A percentile compares a stretch with the other conserved stretches of the same genome.
Evolutionary conservation across 176 grass and related monocot species (phyloP).

Genomic region (Poa annua): DNA sequence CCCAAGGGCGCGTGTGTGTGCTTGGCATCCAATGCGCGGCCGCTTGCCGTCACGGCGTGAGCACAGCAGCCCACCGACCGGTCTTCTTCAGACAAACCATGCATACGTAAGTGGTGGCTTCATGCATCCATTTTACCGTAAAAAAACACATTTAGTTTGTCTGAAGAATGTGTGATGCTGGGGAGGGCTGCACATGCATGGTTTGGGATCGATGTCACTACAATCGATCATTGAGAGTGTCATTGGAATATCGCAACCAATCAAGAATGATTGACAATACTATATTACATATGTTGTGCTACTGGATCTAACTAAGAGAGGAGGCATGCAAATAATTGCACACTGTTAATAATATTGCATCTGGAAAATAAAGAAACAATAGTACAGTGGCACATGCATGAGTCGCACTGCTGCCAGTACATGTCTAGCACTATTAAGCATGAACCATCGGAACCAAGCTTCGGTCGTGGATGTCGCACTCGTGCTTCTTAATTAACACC

Average conservation of each 20-base stretch:
- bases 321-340: constrained; percentile 45
- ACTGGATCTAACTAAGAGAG: constrained; percentile 23
- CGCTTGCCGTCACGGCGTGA: constrained; percentile 13
- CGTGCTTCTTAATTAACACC: neutral
- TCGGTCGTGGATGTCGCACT: neutral
- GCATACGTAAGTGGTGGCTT: no score
- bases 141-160: neutral
- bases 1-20: constrained; percentile 2
- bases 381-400: neutral
- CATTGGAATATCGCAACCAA: constrained; percentile 13
- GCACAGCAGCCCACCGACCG: constrained; percentile 29
- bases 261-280: neutral
- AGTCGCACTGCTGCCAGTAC: neutral
- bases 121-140: no score
- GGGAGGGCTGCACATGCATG: constrained; percentile 18
- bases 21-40: constrained; percentile 7
- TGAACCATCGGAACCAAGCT: neutral
- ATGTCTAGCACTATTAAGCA: neutral
- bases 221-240: neutral
- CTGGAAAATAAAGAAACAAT: neutral
- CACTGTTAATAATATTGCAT: constrained; percentile 5
- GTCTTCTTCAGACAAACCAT: no score
- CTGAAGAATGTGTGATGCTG: neutral
- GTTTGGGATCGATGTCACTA: constrained; percentile 10
- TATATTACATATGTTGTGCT: neutral